Base-by-base conservation (phyloP, 805 yeast species). In the Teunomyces lycoperdinae region DNA sequence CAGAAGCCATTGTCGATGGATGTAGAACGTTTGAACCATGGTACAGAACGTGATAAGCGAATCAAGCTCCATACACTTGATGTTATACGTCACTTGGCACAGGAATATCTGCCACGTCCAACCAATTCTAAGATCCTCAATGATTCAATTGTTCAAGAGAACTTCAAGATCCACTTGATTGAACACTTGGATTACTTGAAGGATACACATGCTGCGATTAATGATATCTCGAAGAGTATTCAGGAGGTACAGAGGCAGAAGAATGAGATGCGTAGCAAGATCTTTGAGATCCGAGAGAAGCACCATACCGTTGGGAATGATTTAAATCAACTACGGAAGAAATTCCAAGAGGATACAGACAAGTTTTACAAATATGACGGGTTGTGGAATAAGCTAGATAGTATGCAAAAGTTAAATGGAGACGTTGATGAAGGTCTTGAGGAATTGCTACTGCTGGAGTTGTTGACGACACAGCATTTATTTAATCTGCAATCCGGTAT, bases 131-230 rank as follows among this genome's bases (percentile, higher is more conserved):
- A 16, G 24, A 42, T 32, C 28, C 52, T 50, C 3, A 63, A 61
- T 32, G 65, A 63, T 26, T 43, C 51, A 34, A 43, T 54, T 6
- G 56, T 66, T 9, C 68, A 68, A 20, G 54, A 61, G 10, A 70
- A 67, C 38, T 71, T 66, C 55, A 66, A 64, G 45, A 53, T 60
- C 1, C 68, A 67, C 47, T 35, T 67, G 9, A 24, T 59, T 11
- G 56, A 58, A 44, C 64, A 67, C 44, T 49, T 73, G 13, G 60
- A 55, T 31, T 58, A 66, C 44, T 50, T 73, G 40, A 49, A 52
- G 50, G 77, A 70, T 50, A 55, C 61, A 10, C 73, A 71, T 51
- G 62, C 72, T 8, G 64, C 61, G 39, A 64, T 72, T 11, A 52
- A 60, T 13, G 72, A 66, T 42, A 55, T 73, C 9, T 53, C 63